Base-by-base conservation (phyloP, 2,329 filamentous ascomycete species). In the Penicillium verrucosum region DNA sequence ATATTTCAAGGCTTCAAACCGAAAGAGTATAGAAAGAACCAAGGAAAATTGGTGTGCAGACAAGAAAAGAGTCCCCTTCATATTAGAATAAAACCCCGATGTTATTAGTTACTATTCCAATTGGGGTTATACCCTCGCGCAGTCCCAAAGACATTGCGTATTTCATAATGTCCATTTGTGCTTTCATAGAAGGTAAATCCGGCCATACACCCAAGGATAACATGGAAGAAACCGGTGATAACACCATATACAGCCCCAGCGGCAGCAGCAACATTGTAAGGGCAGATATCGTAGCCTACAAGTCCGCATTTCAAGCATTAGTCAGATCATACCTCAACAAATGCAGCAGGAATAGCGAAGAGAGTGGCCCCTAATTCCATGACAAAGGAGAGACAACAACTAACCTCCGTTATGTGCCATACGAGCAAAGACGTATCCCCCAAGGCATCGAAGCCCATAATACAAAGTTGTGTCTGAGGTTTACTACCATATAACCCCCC, bases 381-480 rank as follows among this genome's bases (percentile, higher is more conserved):
- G n/a, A 8, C 2, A 7, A 10, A 14, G 11, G 27, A 25, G 16
- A 23, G 5, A 25, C 0, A 1, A 5, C 8, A 18, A 43, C 52
- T 45, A 11, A 59, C 59, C 60, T 43, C 44, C 51, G 14, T 62
- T 61, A 29, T 62, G 60, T 8, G 58, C 58, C 60, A 62, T 62
- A n/a, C 60, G 55, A 47, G 60, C 60, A 55, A 62, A 62, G 2
- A 61, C 60, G 18, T 62, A 62, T 9, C 60, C 59, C 54, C 60
- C 18, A 62, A 47, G 11, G 60, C 59, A 38, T 62, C 56, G 14
- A 62, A 44, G 10, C 58, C 60, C 32, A 59, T 49, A 21, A 61
- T n/a, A 25, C 56, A 43, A 23, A 61, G 23, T 18, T 56, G 59
- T 12, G 38, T 23, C 11, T 40, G 32, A 4, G 50, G 34, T 23